These are phyloP conservation scores for Globisporangium nunn DNA, from an alignment of 352 stramenopile species.

Conservation along the genomic window DNA sequence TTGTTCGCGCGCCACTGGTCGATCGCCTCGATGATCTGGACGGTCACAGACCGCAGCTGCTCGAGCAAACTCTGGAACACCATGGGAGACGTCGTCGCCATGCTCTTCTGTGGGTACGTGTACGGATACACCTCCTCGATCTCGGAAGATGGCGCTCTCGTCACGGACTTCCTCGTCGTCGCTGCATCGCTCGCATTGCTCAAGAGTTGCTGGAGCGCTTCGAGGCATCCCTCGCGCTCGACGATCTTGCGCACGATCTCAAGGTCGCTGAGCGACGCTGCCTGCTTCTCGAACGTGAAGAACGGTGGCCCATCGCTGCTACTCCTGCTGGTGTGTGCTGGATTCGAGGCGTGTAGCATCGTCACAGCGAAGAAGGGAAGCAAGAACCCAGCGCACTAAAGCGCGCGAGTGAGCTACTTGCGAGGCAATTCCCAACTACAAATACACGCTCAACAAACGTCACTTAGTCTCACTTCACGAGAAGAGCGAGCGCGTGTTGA, in stretches of 20 bases:
- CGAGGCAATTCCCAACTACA: no score
- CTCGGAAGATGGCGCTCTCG: slow-evolving; percentile 1
- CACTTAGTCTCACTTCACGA: no score
- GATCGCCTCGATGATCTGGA: slow-evolving; percentile 69
- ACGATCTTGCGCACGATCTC: slow-evolving; percentile 72
- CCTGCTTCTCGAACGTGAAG: slow-evolving; percentile 30
- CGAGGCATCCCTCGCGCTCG: slow-evolving; percentile 72
- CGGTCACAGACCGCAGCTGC: slow-evolving; percentile 50
- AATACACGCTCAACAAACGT: no score
- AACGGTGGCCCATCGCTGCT: slow-evolving; percentile 5
- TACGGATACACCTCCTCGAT: slow-evolving; percentile 18
- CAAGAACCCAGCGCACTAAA: neutral
- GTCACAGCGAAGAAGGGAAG: neutral
- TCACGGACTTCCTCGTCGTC: neutral
- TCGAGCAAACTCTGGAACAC: slow-evolving; percentile 60
- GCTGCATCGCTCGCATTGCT: neutral
- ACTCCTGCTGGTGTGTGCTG: neutral
- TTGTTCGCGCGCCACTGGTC: slow-evolving; percentile 35
- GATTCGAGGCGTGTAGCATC: neutral
- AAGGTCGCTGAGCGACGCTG: slow-evolving; percentile 39
- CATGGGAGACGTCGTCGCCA: slow-evolving; percentile 32
- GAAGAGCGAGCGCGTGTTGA: no score
- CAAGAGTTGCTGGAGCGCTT: slow-evolving; percentile 59
- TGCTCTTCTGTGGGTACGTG: slow-evolving; percentile 10
- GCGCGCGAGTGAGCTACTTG: no score